These are phyloP conservation scores for Penicillium vulpinum DNA, from an alignment of 2,329 filamentous ascomycete genomes.

Conservation along the genomic window DNA sequence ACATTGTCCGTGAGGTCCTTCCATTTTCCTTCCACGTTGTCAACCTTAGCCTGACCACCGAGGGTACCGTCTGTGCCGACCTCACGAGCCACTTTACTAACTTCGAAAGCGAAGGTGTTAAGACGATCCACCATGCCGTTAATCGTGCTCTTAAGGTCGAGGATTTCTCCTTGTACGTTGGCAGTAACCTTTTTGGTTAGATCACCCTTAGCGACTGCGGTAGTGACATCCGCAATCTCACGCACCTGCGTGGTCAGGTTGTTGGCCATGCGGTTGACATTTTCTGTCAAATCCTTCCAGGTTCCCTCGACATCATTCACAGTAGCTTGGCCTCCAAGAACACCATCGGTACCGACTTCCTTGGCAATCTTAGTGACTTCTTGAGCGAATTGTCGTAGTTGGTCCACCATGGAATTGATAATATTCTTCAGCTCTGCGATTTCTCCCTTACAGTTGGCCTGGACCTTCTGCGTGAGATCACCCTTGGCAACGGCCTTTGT, in stretches of 20 bases:
- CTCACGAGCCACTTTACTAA: slow-evolving; percentile 65
- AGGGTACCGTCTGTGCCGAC: slow-evolving; percentile 65
- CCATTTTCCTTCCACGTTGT: slow-evolving; percentile 67
- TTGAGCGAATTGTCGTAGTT: slow-evolving; percentile 91
- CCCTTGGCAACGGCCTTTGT: slow-evolving; percentile 72
- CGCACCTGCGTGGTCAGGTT: slow-evolving; percentile 96
- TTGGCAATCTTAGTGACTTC: slow-evolving; percentile 96
- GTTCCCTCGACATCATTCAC: slow-evolving; percentile 96
- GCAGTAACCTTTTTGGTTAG: slow-evolving; percentile 95
- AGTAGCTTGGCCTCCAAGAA: slow-evolving; percentile 89
- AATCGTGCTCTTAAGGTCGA: slow-evolving; percentile 89
- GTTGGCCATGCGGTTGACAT: slow-evolving; percentile 98
- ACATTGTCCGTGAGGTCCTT: slow-evolving; percentile 67
- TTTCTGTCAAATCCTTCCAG: slow-evolving; percentile 92
- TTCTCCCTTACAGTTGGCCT: slow-evolving; percentile 87
- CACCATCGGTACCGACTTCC: slow-evolving; percentile 94
- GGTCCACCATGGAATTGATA: slow-evolving; percentile 99
- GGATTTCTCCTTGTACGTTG: slow-evolving; percentile 89
- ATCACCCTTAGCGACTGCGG: slow-evolving; percentile 90
- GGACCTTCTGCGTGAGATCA: slow-evolving; percentile 94
- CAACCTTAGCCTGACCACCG: slow-evolving; percentile 64
- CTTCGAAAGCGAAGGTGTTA: slow-evolving; percentile 64
- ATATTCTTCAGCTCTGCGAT: slow-evolving; percentile 94
- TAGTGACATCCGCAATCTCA: slow-evolving; percentile 95
- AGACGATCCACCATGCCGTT: slow-evolving; percentile 67